Evolutionary conservation across 2,329 filamentous ascomycete genomes (phyloP).

Genomic region (Colletotrichum musae): DNA sequence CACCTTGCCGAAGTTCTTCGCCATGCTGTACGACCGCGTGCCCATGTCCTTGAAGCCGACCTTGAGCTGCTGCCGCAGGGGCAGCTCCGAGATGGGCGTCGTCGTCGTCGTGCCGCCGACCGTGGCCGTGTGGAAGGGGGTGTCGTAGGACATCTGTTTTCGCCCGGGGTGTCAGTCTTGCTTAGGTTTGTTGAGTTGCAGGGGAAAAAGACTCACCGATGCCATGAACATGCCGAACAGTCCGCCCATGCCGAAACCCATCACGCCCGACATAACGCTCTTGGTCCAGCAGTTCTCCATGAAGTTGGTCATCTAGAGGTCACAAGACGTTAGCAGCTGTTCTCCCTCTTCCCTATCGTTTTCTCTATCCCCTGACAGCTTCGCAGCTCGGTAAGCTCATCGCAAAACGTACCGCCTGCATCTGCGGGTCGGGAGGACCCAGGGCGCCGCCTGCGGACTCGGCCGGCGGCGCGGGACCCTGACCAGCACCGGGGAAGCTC

Average conservation of each 20-base stretch:
- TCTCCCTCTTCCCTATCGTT: background rate
- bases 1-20: conserved; percentile 95
- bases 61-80: conserved; percentile 86
- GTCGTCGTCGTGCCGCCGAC: conserved; percentile 53
- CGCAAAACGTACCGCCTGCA: conserved; percentile 62
- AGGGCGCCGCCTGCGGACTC: conserved; percentile 45
- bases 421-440: conserved; percentile 64
- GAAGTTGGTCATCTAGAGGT: conserved; percentile 77
- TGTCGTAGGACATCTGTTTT: conserved; percentile 95
- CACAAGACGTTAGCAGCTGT: conserved; percentile 16
- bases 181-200: too few species aligned
- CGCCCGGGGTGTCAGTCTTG: conserved; percentile 8
- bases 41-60: conserved; percentile 97
- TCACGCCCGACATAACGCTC: conserved; percentile 88
- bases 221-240: conserved; percentile 99
- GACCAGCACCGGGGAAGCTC: conserved; percentile 54
- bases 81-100: conserved; percentile 72
- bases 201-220: conserved; percentile 72
- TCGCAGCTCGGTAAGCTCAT: too few species aligned
- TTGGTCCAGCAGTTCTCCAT: conserved; percentile 97
- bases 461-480: conserved; percentile 22
- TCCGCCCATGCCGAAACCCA: conserved; percentile 94
- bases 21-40: conserved; percentile 82
- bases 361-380: too few species aligned
- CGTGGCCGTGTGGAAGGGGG: conserved; percentile 75